Conservation (phyloP, 106 monocot species). For the Apostasia ramifera region DNA sequence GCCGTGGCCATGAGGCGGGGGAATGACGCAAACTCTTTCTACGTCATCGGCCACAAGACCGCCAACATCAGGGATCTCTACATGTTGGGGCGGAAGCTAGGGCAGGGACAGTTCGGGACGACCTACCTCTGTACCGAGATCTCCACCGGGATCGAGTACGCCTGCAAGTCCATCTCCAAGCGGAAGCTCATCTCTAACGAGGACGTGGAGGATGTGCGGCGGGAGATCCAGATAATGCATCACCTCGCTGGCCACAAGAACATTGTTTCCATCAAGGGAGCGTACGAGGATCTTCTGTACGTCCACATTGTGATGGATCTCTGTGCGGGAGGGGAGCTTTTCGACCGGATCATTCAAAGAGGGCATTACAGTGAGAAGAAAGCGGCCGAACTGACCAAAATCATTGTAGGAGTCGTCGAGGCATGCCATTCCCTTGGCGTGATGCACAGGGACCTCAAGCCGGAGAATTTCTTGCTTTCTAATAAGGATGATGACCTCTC, state of each 20-base stretch:
- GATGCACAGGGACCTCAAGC: conserved; percentile 45
- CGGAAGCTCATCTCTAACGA: conserved; percentile 35
- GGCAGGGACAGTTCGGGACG: conserved; percentile 42
- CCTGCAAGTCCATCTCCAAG: conserved; percentile 44
- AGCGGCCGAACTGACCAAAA: conserved; percentile 33
- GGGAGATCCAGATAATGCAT: conserved; percentile 50
- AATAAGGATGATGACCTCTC: conserved; percentile 37
- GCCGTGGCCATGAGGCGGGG: conserved; percentile 3
- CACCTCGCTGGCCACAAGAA: conserved; percentile 38
- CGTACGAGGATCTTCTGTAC: conserved; percentile 34
- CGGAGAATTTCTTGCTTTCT: conserved; percentile 43
- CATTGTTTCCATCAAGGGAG: conserved; percentile 35
- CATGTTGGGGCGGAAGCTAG: conserved; percentile 26
- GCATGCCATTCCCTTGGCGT: conserved; percentile 44
- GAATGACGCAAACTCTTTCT: not conserved
- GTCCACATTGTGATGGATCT: conserved; percentile 49
- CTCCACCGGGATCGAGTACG: conserved; percentile 24
- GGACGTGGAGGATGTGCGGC: conserved; percentile 34
- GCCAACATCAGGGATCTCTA: conserved; percentile 30
- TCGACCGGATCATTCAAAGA: conserved; percentile 36
- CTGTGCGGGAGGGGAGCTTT: not conserved
- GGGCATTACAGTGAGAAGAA: conserved; percentile 44
- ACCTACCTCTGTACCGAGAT: conserved; percentile 36
- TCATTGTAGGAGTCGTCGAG: conserved; percentile 44
- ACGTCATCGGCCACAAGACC: conserved; percentile 34